Evolutionary conservation across 2,329 filamentous ascomycete species (phyloP), one percentile per base, ranked within the genome.

Genomic region (Exophiala viscosa): DNA sequence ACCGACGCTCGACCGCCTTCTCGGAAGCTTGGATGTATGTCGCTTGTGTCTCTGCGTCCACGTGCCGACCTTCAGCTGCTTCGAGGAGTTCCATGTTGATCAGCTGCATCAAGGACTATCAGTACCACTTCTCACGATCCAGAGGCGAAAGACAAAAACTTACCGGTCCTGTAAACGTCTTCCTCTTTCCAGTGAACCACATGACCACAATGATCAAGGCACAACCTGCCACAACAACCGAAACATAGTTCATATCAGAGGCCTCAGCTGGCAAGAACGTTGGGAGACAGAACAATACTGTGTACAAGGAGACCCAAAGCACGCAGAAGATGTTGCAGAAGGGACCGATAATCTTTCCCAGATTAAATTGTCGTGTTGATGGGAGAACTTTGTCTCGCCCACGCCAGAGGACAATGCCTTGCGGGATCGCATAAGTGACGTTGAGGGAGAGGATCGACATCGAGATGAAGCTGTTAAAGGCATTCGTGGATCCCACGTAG

Each of bases 221-320:
- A 50, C 47, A 50, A 7, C 68, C 73, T 2, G 63, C 64, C 58
- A 76, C 60, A 0, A 77, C 73, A 0, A 75, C 72, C 32, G 67
- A 66, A 0, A 69, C 68, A 50, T 78, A 77, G 39, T 78, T 78
- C 73, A 78, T 77, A 13, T 69, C 74, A 33, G 71, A 65, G 0
- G 68, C 51, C 1, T 70, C 72, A 0, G 74, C 70, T 0, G 74
- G 76, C 60, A 72, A 64, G 13, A 62, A 50, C 0, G 62, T 59
- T 0, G 69, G 68, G 36, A 71, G 70, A 33, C 56, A 56, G 49
- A 56, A 59, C 18, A 59, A 18, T 10, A 65, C 64, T 7, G 67
- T 52, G 60, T 65, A 65, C 23, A 70, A 58, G 45, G 61, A 45
- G 32, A 65, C 62, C 55, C 55, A 60, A 14, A 32, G 18, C 1